Conservation (phyloP, 192 early-diverging fungal genomes). For the Coemansia sp. region DNA sequence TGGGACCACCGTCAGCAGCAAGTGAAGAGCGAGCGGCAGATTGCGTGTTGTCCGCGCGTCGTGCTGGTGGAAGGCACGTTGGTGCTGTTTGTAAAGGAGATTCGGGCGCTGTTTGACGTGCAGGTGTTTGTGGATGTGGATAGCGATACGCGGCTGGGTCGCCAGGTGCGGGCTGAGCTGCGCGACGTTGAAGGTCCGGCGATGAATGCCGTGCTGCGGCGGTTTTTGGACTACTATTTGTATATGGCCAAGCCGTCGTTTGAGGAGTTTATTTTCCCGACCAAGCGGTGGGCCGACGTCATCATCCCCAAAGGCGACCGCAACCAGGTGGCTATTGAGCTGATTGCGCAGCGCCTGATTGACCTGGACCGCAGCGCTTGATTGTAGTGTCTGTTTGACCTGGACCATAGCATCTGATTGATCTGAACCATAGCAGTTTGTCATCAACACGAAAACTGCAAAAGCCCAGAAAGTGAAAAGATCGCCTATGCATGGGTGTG, state of each 20-base stretch:
- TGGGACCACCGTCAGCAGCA: constrained; percentile 61
- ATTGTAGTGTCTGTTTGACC: too few relatives aligned
- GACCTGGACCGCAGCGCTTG: constrained; percentile 32
- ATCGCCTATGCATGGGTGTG: too few relatives aligned
- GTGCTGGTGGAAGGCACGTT: constrained; percentile 79
- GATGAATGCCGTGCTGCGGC: constrained; percentile 43
- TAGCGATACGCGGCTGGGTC: constrained; percentile 69
- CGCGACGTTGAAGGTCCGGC: constrained; percentile 16
- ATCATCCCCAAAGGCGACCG: constrained; percentile 68
- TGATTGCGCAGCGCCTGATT: constrained; percentile 60
- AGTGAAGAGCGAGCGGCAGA: constrained; percentile 11
- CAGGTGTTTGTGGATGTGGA: constrained; percentile 86
- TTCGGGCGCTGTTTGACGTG: constrained; percentile 71
- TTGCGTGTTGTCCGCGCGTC: constrained; percentile 59
- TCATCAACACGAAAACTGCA: too few relatives aligned
- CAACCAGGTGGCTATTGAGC: constrained; percentile 63
- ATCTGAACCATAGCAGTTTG: too few relatives aligned
- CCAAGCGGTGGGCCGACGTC: constrained; percentile 74
- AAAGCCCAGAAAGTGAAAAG: too few relatives aligned
- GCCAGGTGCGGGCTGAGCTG: constrained; percentile 43
- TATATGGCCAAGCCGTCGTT: constrained; percentile 80
- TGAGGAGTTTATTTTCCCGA: constrained; percentile 84
- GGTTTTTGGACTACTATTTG: constrained; percentile 68
- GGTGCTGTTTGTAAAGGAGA: constrained; percentile 66
- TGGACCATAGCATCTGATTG: too few relatives aligned